Evolutionary conservation across 2,329 filamentous ascomycete genomes (phyloP), one percentile per base, ranked within the genome.

Genomic region (Nemania sp.): DNA sequence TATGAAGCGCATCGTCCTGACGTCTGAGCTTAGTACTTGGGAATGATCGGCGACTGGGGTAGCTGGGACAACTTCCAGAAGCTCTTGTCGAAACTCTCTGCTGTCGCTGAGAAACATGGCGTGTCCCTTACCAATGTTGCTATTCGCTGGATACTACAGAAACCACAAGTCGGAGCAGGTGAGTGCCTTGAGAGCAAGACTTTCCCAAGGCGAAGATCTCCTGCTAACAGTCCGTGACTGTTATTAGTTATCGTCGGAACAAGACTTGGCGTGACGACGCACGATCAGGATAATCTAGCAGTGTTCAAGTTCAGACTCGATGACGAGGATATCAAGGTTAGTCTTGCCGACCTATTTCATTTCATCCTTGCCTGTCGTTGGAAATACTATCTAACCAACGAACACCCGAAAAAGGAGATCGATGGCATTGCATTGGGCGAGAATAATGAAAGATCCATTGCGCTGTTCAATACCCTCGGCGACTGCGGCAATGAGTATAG

Each of bases 401-500:
- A 43, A 23, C 24, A 7, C 33, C n/a, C n/a, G 20, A 47, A 28
- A 20, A 31, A 57, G 54, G 34, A 12, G 0, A 66, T 72, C 26
- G 49, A 69, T 17, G 45, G 48, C 0, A 41, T 60, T 9, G 62
- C 67, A 11, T 47, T 68, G 11, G 65, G 64, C 1, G 28, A 37
- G 3, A 33, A 40, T 3, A 31, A 59, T 9, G 57, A 53, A 17
- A 66, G 52, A 55, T 50, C 54, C 5, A 1, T 26, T 6, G 55
- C 43, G 3, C 44, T 72, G 4, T 66, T 64, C 37, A 56, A 61
- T 6, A 54, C 19, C 6, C 49, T 71, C 1, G 70, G 70, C 3
- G 69, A 71, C 44, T 71, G 70, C 23, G 70, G 70, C 1, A 65
- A 64, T 14, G 68, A 71, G 53, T 71, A 72, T 49, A 62, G 67